Evolutionary conservation across 495 filamentous ascomycete species (phyloP), one percentile per base, ranked within the genome.

Genomic region (Tuber melanosporum): DNA sequence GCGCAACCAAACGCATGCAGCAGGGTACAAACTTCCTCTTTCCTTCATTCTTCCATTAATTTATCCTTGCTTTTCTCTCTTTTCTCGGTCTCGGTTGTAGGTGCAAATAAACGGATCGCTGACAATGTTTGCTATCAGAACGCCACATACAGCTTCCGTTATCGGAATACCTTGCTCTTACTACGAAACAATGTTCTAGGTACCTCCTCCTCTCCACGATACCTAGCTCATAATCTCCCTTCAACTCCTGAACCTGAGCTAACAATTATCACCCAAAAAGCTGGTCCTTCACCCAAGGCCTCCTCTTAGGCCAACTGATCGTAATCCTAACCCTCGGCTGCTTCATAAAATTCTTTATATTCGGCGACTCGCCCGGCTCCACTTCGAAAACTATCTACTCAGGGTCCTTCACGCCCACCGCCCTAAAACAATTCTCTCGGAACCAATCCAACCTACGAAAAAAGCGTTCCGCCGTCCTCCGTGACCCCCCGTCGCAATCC

Each of bases 331-430:
- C 98, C 74, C 90, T 98, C 76, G 93, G 93, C 72, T 91, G 91
- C 79, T 99, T 99, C 87, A 99, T 99, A 85, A 97, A 97, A 85
- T 99, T 97, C 89, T 99, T 99, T 90, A 97, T 99, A 85, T 98
- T 99, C 82, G 95, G 95, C 81, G 95, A 99, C 82, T 89, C 93
- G 43, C 93, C 95, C 0, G 92, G 91, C 1, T 89, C 93, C 62
- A 94, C 95, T 70, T 90, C 91, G 45, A 77, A 80, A 49, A 73
- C 71, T 42, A 80, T 73, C 69, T 80, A 80, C 52, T 89, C 90
- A 3, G 90, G 90, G 17, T 84, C 90, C 9, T 84, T 88, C 70
- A 90, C 91, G 71, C 91, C 92, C 41, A 88, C 92, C 71, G 89
- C 92, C 78, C 71, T 36, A 76, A 76, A 49, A 71, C 82, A 52